Percentiles rank a stretch among this genome's conserved stretches.
phyloP scores from a whole-genome alignment of 139 green algal species.

The Auxenochlorella pyrenoidosa region DNA sequence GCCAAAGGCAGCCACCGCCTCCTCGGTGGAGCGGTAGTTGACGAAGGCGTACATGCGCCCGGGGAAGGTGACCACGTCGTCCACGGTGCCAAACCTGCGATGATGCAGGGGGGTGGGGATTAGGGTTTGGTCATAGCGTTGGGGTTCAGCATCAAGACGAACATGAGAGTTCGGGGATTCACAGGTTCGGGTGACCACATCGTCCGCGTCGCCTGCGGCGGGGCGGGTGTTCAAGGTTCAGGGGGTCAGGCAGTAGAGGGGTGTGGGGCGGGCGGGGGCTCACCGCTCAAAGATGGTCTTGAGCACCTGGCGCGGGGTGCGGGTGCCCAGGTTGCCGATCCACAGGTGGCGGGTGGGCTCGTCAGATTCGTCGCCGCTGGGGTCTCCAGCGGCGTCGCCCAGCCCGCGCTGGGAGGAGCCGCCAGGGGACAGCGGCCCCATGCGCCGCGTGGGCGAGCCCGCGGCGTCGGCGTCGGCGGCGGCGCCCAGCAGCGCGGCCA shows the following conservation, averaged over 20 bases:
- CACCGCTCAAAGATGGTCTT: constrained; percentile 71
- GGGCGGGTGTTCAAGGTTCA: neutral
- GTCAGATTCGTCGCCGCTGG: constrained; percentile 20
- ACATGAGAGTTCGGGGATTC: too few relatives aligned
- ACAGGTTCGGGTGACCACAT: constrained; percentile 78
- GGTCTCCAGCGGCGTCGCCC: neutral
- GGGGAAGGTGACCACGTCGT: constrained; percentile 80
- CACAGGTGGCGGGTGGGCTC: constrained; percentile 72
- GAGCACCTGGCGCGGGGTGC: constrained; percentile 57
- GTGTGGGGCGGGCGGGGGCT: neutral
- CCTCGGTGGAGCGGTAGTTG: constrained; percentile 67
- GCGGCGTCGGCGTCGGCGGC: neutral
- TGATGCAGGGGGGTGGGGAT: neutral
- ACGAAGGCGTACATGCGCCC: constrained; percentile 84
- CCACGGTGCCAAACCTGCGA: constrained; percentile 65
- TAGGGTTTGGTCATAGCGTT: neutral
- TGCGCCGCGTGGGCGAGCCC: neutral
- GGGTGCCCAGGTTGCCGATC: constrained; percentile 77
- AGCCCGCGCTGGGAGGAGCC: neutral
- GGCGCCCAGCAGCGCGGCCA: neutral
- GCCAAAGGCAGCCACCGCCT: constrained; percentile 57
- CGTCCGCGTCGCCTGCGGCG: constrained; percentile 61
- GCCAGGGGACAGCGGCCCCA: neutral
- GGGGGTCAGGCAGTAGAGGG: neutral
- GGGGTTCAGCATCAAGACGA: too few relatives aligned